A percentile compares a stretch with the other conserved stretches of the same genome.
Evolutionary conservation across 2,329 filamentous ascomycete genomes (phyloP).

Genomic region (Pseudocercospora crystallina): DNA sequence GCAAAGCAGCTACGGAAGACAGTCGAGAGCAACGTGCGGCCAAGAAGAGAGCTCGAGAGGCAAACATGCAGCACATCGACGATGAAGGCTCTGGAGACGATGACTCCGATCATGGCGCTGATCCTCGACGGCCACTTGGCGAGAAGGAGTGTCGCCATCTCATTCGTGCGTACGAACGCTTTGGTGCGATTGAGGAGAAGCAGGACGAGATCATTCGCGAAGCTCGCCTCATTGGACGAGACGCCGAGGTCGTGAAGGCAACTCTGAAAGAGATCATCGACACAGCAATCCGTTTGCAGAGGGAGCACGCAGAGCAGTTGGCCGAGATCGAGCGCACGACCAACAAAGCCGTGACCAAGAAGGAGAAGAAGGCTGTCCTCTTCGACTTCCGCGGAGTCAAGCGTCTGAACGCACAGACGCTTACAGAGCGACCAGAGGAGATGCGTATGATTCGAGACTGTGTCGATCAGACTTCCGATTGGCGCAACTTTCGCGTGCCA

Average conservation of each 20-base stretch:
- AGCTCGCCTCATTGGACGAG: slow-evolving; percentile 78
- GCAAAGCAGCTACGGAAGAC: slow-evolving; percentile 65
- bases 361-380: slow-evolving; percentile 93
- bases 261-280: slow-evolving; percentile 78
- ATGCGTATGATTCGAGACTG: slow-evolving; percentile 80
- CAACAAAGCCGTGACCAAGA: slow-evolving; percentile 85
- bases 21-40: slow-evolving; percentile 64
- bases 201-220: slow-evolving; percentile 84
- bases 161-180: slow-evolving; percentile 85
- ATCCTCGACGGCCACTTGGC: slow-evolving; percentile 84
- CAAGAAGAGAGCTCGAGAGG: slow-evolving; percentile 68
- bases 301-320: slow-evolving; percentile 67
- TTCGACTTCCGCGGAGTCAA: slow-evolving; percentile 94
- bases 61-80: slow-evolving; percentile 58
- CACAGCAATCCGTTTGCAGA: slow-evolving; percentile 66
- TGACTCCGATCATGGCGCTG: slow-evolving; percentile 57
- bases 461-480: slow-evolving; percentile 64
- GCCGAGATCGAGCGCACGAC: slow-evolving; percentile 66
- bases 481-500: slow-evolving; percentile 77
- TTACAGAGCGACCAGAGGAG: slow-evolving; percentile 86
- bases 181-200: slow-evolving; percentile 85
- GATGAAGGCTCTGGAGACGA: slow-evolving; percentile 54
- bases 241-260: slow-evolving; percentile 73
- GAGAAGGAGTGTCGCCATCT: slow-evolving; percentile 93
- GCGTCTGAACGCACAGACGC: slow-evolving; percentile 92